Conservation (phyloP, 331 rosid genomes). For the Arachis monticola region DNA sequence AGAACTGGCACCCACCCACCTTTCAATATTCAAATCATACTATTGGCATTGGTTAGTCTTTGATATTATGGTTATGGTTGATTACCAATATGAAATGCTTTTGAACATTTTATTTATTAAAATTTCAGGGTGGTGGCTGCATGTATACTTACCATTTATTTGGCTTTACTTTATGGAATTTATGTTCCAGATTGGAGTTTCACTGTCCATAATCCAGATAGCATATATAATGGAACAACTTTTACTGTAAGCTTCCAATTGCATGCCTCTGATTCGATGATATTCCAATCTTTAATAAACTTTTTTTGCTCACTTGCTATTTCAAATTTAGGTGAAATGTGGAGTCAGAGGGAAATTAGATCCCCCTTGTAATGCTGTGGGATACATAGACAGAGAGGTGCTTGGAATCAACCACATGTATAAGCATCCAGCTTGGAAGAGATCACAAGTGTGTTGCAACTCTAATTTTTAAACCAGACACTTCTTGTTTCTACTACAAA, state of each 20-base stretch:
- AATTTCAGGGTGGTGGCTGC: slow-evolving; percentile 75
- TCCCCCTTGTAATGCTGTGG: slow-evolving; percentile 95
- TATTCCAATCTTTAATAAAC: neutral
- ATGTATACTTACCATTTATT: slow-evolving; percentile 62
- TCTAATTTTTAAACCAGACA: slow-evolving; percentile 15
- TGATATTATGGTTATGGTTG: slow-evolving; percentile 18
- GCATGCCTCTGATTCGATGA: neutral
- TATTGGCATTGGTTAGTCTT: slow-evolving; percentile 82
- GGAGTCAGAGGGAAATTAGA: slow-evolving; percentile 81
- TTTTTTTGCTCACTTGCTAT: slow-evolving; percentile 18
- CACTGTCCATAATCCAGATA: slow-evolving; percentile 63
- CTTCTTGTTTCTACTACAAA: neutral
- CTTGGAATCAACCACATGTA: slow-evolving; percentile 90
- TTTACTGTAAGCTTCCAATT: slow-evolving; percentile 56
- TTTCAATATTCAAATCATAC: slow-evolving; percentile 69
- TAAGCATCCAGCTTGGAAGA: slow-evolving; percentile 85
- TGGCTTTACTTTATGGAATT: slow-evolving; percentile 73
- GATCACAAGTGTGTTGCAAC: slow-evolving; percentile 65
- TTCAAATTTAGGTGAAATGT: slow-evolving; percentile 67
- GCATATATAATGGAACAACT: slow-evolving; percentile 60
- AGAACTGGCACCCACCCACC: slow-evolving; percentile 43
- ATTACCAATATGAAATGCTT: neutral
- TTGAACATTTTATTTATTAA: slow-evolving; percentile 26
- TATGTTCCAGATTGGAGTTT: slow-evolving; percentile 88
- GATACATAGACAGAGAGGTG: slow-evolving; percentile 77